phyloP scores from a whole-genome alignment of 768 basidiomycete species.

The Hydnum rufescens region DNA sequence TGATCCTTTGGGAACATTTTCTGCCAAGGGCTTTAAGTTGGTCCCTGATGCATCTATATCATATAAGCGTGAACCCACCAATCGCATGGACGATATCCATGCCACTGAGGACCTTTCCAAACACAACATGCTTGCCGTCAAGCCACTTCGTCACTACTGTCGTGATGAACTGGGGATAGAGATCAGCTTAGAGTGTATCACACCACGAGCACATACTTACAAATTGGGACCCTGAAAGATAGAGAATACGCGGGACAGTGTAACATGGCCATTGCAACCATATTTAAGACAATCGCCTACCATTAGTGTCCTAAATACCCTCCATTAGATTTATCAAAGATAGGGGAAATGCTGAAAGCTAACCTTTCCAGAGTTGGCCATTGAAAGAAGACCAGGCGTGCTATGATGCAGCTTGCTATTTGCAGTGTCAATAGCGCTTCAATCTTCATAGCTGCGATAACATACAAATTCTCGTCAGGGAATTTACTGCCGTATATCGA shows the following conservation, averaged over 20 bases:
- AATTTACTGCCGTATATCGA: conserved; percentile 86
- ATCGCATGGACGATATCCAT: conserved; percentile 70
- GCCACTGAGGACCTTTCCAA: conserved; percentile 80
- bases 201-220: conserved; percentile 24
- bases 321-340: neutral
- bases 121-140: conserved; percentile 84
- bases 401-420: conserved; percentile 87
- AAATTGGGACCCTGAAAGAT: conserved; percentile 57
- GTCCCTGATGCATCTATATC: conserved; percentile 10
- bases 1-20: conserved; percentile 48
- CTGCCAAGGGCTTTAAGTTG: conserved; percentile 20
- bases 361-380: conserved; percentile 59
- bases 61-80: conserved; percentile 30
- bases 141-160: conserved; percentile 76
- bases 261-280: neutral
- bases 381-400: conserved; percentile 68
- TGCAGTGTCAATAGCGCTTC: neutral
- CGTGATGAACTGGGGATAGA: conserved; percentile 82
- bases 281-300: conserved; percentile 21
- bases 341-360: neutral
- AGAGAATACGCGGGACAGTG: conserved; percentile 8
- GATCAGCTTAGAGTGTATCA: neutral
- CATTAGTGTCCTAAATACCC: conserved; percentile 61
- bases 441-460: neutral
- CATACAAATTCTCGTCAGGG: conserved; percentile 90